These are phyloP conservation scores for Exophiala dermatitidis DNA, from an alignment of 2,329 filamentous ascomycete genomes.

Conservation along the genomic window DNA sequence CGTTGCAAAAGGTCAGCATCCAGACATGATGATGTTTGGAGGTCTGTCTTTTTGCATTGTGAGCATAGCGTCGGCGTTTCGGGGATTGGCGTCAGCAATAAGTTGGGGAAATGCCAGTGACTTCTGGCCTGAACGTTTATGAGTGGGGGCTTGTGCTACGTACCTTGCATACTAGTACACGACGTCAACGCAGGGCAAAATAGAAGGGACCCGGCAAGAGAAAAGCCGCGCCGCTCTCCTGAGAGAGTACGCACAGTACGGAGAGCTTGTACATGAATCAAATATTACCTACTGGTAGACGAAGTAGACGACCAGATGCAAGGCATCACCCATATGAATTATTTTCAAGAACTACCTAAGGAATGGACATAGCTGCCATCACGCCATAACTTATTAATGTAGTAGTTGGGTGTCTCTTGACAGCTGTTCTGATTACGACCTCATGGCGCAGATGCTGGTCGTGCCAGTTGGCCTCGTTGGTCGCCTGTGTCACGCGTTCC, in stretches of 20 bases:
- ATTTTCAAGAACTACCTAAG: too few relatives aligned
- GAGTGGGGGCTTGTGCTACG: constrained; percentile 10
- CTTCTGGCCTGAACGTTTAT: constrained; percentile 1
- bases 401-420: too few relatives aligned
- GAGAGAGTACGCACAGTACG: too few relatives aligned
- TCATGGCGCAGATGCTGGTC: too few relatives aligned
- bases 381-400: too few relatives aligned
- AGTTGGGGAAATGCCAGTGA: neutral
- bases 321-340: neutral
- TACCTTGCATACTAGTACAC: constrained; percentile 3
- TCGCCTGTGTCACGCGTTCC: too few relatives aligned
- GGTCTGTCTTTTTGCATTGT: constrained; percentile 1
- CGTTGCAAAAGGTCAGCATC: constrained; percentile 30
- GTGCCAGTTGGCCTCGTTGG: too few relatives aligned
- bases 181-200: neutral
- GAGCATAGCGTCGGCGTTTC: constrained; percentile 27
- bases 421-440: too few relatives aligned
- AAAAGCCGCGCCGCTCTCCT: too few relatives aligned
- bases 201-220: neutral
- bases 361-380: too few relatives aligned
- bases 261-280: too few relatives aligned
- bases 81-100: constrained; percentile 17
- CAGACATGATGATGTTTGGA: constrained; percentile 5
- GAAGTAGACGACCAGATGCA: neutral
- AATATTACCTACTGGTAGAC: neutral